Conservation (phyloP, 305 asterid genomes). For the Fraxinus latifolia region DNA sequence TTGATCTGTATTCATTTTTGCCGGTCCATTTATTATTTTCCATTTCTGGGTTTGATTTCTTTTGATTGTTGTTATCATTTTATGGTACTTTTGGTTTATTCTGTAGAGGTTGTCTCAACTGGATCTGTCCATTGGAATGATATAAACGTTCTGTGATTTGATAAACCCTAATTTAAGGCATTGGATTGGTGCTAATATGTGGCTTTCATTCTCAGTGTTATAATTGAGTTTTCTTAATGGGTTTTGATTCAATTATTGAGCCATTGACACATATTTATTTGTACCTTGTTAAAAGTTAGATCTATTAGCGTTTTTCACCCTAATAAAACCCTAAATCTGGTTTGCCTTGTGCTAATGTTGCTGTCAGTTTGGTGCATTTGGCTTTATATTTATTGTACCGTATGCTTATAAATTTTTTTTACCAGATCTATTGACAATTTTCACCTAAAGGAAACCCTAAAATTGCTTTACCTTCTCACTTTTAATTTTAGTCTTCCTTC, state of each 20-base stretch:
- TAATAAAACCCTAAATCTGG: constrained; percentile 15
- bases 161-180: constrained; percentile 44
- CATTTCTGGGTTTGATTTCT: constrained; percentile 24
- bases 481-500: constrained; percentile 7
- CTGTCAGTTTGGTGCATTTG: neutral
- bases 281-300: constrained; percentile 12
- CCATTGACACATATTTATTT: constrained; percentile 12
- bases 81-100: constrained; percentile 24
- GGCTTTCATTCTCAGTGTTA: neutral
- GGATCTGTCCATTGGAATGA: constrained; percentile 23
- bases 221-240: constrained; percentile 12
- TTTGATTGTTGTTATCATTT: constrained; percentile 17
- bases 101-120: constrained; percentile 18
- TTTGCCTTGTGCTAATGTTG: neutral
- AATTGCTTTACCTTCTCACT: constrained; percentile 11
- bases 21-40: constrained; percentile 24
- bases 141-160: neutral
- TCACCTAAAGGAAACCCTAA: constrained; percentile 13
- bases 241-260: constrained; percentile 19
- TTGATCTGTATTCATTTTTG: constrained; percentile 26
- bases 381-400: neutral
- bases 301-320: constrained; percentile 1
- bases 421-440: constrained; percentile 3
- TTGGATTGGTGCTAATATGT: constrained; percentile 4
- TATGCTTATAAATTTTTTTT: neutral